Evolutionary conservation across 805 yeast genomes (phyloP).

Genomic region (Ogataea degrootiae): DNA sequence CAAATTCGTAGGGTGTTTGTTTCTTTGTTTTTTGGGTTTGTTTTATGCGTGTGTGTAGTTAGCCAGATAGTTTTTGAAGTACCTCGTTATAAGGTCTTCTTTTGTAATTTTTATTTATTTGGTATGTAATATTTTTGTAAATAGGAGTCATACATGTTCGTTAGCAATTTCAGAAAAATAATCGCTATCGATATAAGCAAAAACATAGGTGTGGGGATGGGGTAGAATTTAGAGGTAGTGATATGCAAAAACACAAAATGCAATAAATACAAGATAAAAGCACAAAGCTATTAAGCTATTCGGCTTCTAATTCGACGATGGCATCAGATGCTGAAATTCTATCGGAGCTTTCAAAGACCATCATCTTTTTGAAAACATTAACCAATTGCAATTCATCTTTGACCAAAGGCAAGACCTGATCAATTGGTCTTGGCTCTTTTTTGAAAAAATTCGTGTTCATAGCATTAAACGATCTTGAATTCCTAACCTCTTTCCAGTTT

Average conservation of each 20-base stretch:
- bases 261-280: too few species aligned
- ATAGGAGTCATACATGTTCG: too few species aligned
- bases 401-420: conserved; percentile 33
- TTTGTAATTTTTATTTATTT: too few species aligned
- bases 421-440: conserved; percentile 17
- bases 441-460: conserved; percentile 26
- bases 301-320: conserved; percentile 2
- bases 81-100: too few species aligned
- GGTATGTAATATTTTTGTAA: too few species aligned
- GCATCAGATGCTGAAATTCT: conserved; percentile 30
- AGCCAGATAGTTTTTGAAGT: neutral
- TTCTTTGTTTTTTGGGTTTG: too few species aligned
- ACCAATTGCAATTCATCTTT: conserved; percentile 12
- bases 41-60: neutral
- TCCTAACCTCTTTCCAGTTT: conserved; percentile 40
- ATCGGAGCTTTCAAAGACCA: conserved; percentile 34
- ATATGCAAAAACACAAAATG: too few species aligned
- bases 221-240: too few species aligned
- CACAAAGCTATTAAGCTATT: neutral
- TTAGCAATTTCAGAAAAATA: too few species aligned
- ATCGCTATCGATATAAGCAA: too few species aligned
- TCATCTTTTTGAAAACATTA: conserved; percentile 38
- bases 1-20: neutral
- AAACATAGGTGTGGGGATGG: too few species aligned
- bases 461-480: conserved; percentile 32